Evolutionary conservation across 257 asterid genomes (phyloP).

Genomic region (Verbascum thapsus): DNA sequence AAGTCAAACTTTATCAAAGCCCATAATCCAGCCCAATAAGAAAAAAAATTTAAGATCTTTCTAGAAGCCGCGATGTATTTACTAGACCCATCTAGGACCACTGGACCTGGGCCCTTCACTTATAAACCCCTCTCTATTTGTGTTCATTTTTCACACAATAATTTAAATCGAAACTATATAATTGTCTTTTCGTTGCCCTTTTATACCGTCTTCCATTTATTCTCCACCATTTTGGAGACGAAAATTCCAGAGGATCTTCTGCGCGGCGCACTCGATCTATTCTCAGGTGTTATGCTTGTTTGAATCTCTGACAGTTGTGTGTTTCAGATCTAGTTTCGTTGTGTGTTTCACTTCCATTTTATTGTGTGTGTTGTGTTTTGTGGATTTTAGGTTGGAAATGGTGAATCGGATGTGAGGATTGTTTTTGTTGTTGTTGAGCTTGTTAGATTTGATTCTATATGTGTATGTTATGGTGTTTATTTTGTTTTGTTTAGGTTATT

Average conservation of each 20-base stretch:
- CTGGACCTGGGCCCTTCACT: no score
- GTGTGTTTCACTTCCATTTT: background rate
- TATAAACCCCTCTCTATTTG: no score
- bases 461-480: background rate
- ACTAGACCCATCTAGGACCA: no score
- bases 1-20: no score
- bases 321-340: constrained; percentile 38
- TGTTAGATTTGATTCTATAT: background rate
- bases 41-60: no score
- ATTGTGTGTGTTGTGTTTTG: background rate
- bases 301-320: background rate
- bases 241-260: constrained; percentile 22
- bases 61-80: no score
- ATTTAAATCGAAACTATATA: no score
- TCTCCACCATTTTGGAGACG: background rate
- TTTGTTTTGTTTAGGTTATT: background rate
- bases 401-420: background rate
- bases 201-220: no score
- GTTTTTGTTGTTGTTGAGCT: background rate
- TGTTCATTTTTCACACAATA: no score
- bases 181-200: no score
- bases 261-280: constrained; percentile 32
- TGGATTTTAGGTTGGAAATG: background rate
- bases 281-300: constrained; percentile 29
- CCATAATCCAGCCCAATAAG: no score